phyloP scores from a whole-genome alignment of 306 rosid genomes.

The Vigna nakashimae region DNA sequence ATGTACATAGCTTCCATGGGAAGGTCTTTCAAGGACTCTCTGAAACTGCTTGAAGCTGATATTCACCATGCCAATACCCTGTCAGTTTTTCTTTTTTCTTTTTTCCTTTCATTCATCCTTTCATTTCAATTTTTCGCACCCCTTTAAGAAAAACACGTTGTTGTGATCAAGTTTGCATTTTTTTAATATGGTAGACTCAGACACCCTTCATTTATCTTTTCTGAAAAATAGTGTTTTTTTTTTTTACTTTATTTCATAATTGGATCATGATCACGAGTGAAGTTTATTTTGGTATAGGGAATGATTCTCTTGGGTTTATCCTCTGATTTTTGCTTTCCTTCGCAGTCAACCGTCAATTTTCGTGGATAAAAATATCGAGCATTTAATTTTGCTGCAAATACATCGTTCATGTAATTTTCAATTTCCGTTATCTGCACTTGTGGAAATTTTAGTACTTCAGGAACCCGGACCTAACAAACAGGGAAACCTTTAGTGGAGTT shows the following conservation, averaged over 20 bases:
- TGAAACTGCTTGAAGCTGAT: slow-evolving; percentile 97
- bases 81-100: slow-evolving; percentile 53
- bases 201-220: not conserved
- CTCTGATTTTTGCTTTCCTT: slow-evolving; percentile 34
- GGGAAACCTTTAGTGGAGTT: slow-evolving; percentile 5
- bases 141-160: not conserved
- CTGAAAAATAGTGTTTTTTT: not conserved
- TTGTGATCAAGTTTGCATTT: not conserved
- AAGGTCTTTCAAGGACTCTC: slow-evolving; percentile 96
- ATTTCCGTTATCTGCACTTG: slow-evolving; percentile 26
- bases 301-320: slow-evolving; percentile 40
- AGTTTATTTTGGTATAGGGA: not conserved
- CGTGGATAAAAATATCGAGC: not conserved
- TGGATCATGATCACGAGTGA: slow-evolving; percentile 30
- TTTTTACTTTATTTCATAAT: not conserved
- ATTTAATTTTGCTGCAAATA: slow-evolving; percentile 1
- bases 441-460: slow-evolving; percentile 15
- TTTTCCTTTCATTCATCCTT: not conserved
- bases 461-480: slow-evolving; percentile 11
- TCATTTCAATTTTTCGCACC: not conserved
- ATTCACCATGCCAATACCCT: slow-evolving; percentile 96
- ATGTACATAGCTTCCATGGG: slow-evolving; percentile 92
- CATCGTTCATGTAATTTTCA: not conserved
- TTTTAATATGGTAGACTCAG: not conserved
- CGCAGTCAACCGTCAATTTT: slow-evolving; percentile 36